Base-by-base conservation (phyloP, 78 protist genomes). In the Dictyostelium capitatum region DNA sequence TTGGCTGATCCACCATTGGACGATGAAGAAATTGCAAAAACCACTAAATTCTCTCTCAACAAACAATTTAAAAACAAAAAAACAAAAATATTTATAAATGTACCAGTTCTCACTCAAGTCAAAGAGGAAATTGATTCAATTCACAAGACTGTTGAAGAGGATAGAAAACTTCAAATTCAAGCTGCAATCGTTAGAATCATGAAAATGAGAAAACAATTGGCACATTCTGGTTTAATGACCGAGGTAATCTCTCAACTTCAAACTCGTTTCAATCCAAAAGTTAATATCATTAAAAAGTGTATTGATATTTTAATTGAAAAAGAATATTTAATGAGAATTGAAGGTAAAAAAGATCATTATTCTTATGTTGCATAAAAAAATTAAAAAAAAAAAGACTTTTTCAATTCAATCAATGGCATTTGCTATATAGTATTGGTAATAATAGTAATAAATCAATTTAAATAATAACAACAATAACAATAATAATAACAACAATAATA, bases 161-260 rank as follows among this genome's bases (percentile, higher is more conserved):
- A 97, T 53, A 48, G 98, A 37, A 95, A 95, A 85, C 54, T 89
- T 25, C 89, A 75, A 43, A 90, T 56, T 11, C 97, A 95, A 85
- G 99, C 99, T 15, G 96, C 98, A 32, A 95, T 97, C 57, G 99
- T 98, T 25, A 97, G 99, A 56, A 92, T 97, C 51, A 98, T 98
- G 99, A 98, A 98, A 97, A 70, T 90, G 85, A 83, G 99, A 59
- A 96, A 96, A 93, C 79, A 47, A 57, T 30, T 96, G 46, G 69
- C 72, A 0, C 99, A 98, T 83, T 43, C 46, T 19, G 37, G 59
- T 46, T 94, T 98, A 11, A 78, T 98, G 82, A 20, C 91, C 0
- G 99, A 98, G 28, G 98, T 97, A 9, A 69, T 92, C 43, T 23
- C 72, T 8, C 92, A 95, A 78, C 82, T 95, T 1, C 97, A 95